Percentiles rank a stretch among this genome's conserved stretches.
phyloP scores from a whole-genome alignment of 1,139 yeast genomes.

The Kluyveromyces sp. region DNA sequence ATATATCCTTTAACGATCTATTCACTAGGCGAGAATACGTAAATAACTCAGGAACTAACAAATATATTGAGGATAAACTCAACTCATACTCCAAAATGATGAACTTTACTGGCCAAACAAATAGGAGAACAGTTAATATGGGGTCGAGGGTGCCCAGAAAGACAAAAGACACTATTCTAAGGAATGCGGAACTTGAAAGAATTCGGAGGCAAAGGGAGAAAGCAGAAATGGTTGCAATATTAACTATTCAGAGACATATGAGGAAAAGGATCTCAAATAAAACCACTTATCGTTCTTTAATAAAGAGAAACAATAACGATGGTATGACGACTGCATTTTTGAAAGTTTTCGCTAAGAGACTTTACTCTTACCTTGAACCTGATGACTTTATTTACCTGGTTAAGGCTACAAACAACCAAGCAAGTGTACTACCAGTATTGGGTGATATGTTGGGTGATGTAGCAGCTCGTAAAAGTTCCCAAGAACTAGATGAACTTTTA shows the following conservation, averaged over 20 bases:
- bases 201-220: slow-evolving; percentile 54
- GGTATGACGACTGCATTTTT: not conserved
- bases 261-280: slow-evolving; percentile 34
- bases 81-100: slow-evolving; percentile 18
- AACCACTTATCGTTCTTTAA: not conserved
- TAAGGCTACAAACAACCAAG: not conserved
- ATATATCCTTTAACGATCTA: too few species aligned
- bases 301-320: not conserved
- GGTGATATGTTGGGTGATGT: slow-evolving; percentile 1
- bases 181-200: slow-evolving; percentile 59
- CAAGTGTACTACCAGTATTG: not conserved
- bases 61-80: too few species aligned
- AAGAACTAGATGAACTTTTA: not conserved
- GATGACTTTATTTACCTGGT: not conserved
- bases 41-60: too few species aligned
- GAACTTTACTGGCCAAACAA: slow-evolving; percentile 60
- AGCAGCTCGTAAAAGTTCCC: not conserved
- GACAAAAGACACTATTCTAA: slow-evolving; percentile 37
- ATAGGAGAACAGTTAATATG: slow-evolving; percentile 62
- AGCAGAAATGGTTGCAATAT: slow-evolving; percentile 42
- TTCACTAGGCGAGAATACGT: too few species aligned
- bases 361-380: slow-evolving; percentile 2
- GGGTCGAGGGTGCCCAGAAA: slow-evolving; percentile 41
- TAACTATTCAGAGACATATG: slow-evolving; percentile 42
- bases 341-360: not conserved